Percentiles rank a stretch among this genome's conserved stretches.
Conservation (phyloP, 768 basidiomycete genomes). For the Neoboletus brunneissimus region DNA sequence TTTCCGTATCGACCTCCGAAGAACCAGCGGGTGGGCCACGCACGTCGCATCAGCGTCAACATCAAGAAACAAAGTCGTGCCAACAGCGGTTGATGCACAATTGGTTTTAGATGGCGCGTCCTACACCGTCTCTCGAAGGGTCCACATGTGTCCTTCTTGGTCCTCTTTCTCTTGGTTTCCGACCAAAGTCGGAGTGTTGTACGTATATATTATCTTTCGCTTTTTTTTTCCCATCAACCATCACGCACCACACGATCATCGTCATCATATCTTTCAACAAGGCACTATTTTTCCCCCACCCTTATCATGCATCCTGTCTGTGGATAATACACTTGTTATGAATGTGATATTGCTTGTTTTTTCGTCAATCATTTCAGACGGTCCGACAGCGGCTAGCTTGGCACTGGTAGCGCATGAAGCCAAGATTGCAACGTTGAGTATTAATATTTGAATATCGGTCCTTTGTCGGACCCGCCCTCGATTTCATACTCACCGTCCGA, state of each 20-base stretch:
- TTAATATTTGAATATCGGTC: background rate
- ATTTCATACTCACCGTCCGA: background rate
- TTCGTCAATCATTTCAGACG: background rate
- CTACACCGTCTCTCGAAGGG: too few relatives aligned
- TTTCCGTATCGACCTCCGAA: conserved; percentile 35
- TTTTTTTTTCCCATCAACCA: background rate
- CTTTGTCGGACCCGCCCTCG: background rate
- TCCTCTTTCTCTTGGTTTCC: background rate
- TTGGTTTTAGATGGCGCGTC: background rate
- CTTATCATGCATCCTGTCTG: background rate
- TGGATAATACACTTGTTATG: background rate
- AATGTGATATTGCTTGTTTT: background rate
- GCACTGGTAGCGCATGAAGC: too few relatives aligned
- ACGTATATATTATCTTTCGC: conserved; percentile 1
- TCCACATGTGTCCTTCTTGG: too few relatives aligned
- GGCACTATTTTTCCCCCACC: background rate
- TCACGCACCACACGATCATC: background rate
- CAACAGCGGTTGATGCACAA: conserved; percentile 8
- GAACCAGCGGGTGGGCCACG: conserved; percentile 36
- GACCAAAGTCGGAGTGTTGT: background rate
- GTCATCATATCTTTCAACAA: background rate
- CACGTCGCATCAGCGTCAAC: conserved; percentile 39
- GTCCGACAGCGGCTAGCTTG: background rate
- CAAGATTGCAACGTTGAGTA: too few relatives aligned
- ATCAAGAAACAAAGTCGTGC: conserved; percentile 28